These are phyloP conservation scores for Ananas comosus DNA, from an alignment of 176 grass and related monocot genomes.

Conservation along the genomic window DNA sequence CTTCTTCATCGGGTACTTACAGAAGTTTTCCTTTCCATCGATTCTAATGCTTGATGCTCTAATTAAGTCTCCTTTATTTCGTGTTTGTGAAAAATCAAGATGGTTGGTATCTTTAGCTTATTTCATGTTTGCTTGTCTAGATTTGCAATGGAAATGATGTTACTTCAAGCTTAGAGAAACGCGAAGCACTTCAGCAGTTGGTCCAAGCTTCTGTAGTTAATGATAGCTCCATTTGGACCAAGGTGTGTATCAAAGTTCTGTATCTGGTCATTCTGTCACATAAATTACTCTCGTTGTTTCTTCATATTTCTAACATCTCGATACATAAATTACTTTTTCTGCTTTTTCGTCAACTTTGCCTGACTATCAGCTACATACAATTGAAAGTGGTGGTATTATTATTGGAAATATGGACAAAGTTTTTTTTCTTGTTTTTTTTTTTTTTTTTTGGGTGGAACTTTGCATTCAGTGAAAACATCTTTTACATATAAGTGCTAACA, in stretches of 20 bases:
- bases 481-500: no score
- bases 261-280: not conserved
- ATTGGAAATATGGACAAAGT: no score
- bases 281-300: not conserved
- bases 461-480: no score
- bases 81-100: not conserved
- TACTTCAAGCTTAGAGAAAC: conserved; percentile 55
- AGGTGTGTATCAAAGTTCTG: conserved; percentile 37
- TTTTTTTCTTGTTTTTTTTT: no score
- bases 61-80: not conserved
- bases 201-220: conserved; percentile 61
- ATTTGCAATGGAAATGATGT: conserved; percentile 67
- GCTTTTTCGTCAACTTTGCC: not conserved
- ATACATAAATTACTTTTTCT: not conserved
- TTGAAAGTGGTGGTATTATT: no score
- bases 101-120: not conserved
- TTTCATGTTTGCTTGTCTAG: conserved; percentile 26
- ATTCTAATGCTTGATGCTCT: conserved; percentile 2
- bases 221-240: conserved; percentile 79
- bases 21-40: conserved; percentile 11
- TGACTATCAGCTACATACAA: not conserved
- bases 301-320: not conserved
- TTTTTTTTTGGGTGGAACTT: no score
- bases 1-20: conserved; percentile 74
- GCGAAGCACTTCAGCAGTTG: conserved; percentile 71